Conservation (phyloP, 768 basidiomycete species). For the Xanthoconium stramineum region DNA sequence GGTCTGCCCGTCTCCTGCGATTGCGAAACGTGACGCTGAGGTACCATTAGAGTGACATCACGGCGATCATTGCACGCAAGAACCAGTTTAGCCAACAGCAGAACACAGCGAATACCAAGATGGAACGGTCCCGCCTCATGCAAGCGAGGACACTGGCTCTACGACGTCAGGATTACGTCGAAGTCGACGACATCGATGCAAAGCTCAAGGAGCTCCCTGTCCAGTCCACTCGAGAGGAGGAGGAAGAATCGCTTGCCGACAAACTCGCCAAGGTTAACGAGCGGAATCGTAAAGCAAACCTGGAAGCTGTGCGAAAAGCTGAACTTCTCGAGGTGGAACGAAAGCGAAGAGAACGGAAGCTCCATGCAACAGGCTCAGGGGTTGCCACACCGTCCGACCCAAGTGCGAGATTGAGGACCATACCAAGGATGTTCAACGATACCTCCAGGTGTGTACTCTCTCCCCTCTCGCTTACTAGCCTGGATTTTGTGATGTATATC, state of each 20-base stretch:
- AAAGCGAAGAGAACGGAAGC: conserved; percentile 65
- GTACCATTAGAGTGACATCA: conserved; percentile 66
- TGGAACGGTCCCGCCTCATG: conserved; percentile 65
- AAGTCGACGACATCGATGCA: conserved; percentile 58
- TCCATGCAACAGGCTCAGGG: conserved; percentile 39
- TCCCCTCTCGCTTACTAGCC: conserved; percentile 4
- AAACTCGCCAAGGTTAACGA: conserved; percentile 81
- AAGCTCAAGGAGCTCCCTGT: conserved; percentile 54
- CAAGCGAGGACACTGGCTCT: conserved; percentile 73
- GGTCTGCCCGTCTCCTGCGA: conserved; percentile 40
- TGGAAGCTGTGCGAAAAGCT: conserved; percentile 74
- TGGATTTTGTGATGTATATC: conserved; percentile 21
- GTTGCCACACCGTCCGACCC: conserved; percentile 50
- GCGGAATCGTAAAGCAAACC: conserved; percentile 81
- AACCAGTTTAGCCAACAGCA: conserved; percentile 38
- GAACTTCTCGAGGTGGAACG: conserved; percentile 69
- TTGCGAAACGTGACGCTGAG: conserved; percentile 9
- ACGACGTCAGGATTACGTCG: conserved; percentile 65
- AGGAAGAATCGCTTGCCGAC: conserved; percentile 36
- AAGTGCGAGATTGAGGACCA: conserved; percentile 64
- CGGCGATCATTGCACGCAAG: conserved; percentile 73
- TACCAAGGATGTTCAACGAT: conserved; percentile 54
- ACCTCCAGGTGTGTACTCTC: conserved; percentile 55
- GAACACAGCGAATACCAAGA: conserved; percentile 34
- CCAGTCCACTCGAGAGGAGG: conserved; percentile 23